Base-by-base conservation (phyloP, 306 rosid species). In the Cicer arietinum region DNA sequence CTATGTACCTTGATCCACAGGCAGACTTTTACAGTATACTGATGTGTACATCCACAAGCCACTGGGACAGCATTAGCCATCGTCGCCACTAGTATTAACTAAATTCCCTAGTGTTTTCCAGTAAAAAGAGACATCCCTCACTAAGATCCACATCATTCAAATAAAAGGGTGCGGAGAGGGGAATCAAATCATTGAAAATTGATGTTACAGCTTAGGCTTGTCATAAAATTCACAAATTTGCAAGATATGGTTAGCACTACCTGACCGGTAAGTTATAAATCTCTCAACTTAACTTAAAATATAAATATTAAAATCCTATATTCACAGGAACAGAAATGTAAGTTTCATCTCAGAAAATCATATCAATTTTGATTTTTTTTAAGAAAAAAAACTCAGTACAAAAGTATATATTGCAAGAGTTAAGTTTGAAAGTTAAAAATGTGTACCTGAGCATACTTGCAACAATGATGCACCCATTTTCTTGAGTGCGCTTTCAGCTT, bases 401-500 rank as follows among this genome's bases (percentile, higher is more conserved):
- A 52, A 35, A 48, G 43, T 76, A 35, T 72, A 46, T 68, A 14
- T 61, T 13, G 13, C 58, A 18, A 42, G 59, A 45, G 20, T 39
- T 7, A 76, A 63, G 62, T 76, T 58, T n/a, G 30, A 48, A 25
- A 66, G 47, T 46, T 42, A 54, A 71, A 8, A 70, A 47, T 76
- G 74, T 79, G 81, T 83, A 90, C 98, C 97, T 47, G 96, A 77
- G 81, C 88, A 85, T 6, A 87, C 80, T 84, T 86, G 90, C 81
- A 86, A 69, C 25, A 90, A 43, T 10, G 94, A 90, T 39, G 90
- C 98, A 62, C 98, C 96, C 93, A 94, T 84, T 80, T 75, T 79
- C 75, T 86, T 88, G 70, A 94, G 85, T 52, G 97, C 92, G 53
- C 73, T 89, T 81, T 89, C 93, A 64, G 96, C 97, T 85, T 82